Base-by-base conservation (phyloP, 1,139 yeast genomes). In the Yarrowia galli region DNA sequence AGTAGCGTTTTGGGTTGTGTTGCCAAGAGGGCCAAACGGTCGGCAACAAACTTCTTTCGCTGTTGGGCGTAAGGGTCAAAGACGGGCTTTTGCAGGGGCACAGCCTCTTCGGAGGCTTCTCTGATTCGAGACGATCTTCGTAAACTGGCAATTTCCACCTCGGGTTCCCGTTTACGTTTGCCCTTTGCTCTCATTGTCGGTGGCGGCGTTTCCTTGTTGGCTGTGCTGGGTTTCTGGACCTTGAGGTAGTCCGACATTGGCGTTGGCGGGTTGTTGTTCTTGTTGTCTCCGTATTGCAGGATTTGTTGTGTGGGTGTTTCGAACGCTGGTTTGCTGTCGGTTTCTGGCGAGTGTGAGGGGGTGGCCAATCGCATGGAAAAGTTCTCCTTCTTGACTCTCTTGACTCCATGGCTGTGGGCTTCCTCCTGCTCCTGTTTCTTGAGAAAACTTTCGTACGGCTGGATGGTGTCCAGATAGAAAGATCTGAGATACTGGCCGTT, bases 361-460 rank as follows among this genome's bases (percentile, higher is more conserved):
- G 67, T 48, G 22, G 46, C 58, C 12, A 63, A 36, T 18, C 45
- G 45, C 58, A 63, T 48, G 25, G 66, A 48, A 18, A 46, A 53
- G 51, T 60, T 46, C 43, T 63, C 60, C 20, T 32, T 51, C 36
- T 48, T 54, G 38, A 54, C 28, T 25, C 46, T 23, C 36, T 38
- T 54, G 23, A 23, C 42, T 6, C 68, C 69, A 32, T 73, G 73
- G 22, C 67, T 71, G 43, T 36, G 20, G 18, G 46, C 22, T 15
- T 38, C 32, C 38, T 42, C 64, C 49, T 58, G 45, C 20, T 43
- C 51, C 51, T 43, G 51, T 20, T 42, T 43, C 64, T 43, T 43
- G 32, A 58, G 22, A 67, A 73, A 78, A 10, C 65, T 49, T 58
- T 77, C 80, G 67, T 75, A 78, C 0, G 81, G 81, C 49, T 71